Evolutionary conservation across 805 yeast genomes (phyloP).

Genomic region (Starmerella tilneyi): DNA sequence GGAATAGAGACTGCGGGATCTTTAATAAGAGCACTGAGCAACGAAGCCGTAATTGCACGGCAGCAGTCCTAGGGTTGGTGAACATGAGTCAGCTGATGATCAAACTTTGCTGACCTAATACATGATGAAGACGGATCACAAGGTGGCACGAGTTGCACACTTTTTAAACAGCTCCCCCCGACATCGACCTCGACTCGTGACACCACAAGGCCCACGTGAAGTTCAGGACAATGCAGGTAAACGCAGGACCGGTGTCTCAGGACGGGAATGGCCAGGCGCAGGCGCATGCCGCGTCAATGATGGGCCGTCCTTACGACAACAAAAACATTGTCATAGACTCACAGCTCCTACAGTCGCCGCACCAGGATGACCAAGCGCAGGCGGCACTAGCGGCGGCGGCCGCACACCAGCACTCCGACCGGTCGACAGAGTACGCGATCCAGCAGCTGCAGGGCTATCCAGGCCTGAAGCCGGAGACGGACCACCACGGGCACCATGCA

Average conservation of each 20-base stretch:
- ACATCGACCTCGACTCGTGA: slow-evolving; percentile 15
- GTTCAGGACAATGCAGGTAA: slow-evolving; percentile 19
- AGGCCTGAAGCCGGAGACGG: slow-evolving; percentile 19
- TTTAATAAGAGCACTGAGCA: not conserved
- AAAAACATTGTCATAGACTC: slow-evolving; percentile 22
- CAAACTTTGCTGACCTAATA: not conserved
- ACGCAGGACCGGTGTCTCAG: slow-evolving; percentile 22
- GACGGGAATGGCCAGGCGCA: slow-evolving; percentile 17
- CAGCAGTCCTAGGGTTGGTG: not conserved
- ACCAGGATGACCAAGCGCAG: slow-evolving; percentile 21
- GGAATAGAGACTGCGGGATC: not conserved
- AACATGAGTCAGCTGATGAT: slow-evolving; percentile 2
- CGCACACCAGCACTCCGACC: slow-evolving; percentile 21
- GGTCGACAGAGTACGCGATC: slow-evolving; percentile 23
- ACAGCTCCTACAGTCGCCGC: slow-evolving; percentile 22
- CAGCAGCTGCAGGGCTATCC: slow-evolving; percentile 24
- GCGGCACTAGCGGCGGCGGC: slow-evolving; percentile 21
- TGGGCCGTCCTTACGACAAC: slow-evolving; percentile 22
- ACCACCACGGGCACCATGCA: slow-evolving; percentile 13
- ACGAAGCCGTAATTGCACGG: no score
- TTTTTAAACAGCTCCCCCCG: not conserved
- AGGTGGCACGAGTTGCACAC: slow-evolving; percentile 4
- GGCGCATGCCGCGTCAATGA: slow-evolving; percentile 14
- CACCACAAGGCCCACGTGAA: slow-evolving; percentile 25
- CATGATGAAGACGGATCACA: slow-evolving; percentile 2